Evolutionary conservation across 331 rosid species (phyloP).

Genomic region (Acacia concinna): DNA sequence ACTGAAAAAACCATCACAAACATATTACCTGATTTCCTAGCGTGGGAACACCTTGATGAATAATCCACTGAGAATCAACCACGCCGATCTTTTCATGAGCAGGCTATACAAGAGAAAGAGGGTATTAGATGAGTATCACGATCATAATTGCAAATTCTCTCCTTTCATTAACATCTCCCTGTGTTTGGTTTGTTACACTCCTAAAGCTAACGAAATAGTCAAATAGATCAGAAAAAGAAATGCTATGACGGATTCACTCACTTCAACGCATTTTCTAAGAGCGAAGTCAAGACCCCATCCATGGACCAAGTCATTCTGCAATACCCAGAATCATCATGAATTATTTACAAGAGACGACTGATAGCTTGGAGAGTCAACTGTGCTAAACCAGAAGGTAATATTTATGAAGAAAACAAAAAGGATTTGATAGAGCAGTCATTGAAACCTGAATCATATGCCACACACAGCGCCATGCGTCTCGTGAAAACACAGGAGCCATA

Average conservation of each 20-base stretch:
- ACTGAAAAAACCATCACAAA: background rate
- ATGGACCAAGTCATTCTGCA: constrained; percentile 94
- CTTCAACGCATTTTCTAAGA: constrained; percentile 93
- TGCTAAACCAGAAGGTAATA: constrained; percentile 22
- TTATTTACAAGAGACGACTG: constrained; percentile 1
- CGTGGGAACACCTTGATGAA: constrained; percentile 89
- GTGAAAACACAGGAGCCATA: constrained; percentile 98
- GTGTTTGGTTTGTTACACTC: background rate
- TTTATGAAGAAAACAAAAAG: background rate
- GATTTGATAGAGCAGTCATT: background rate
- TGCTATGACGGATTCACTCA: constrained; percentile 26
- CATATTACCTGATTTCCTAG: constrained; percentile 83
- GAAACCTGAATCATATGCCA: constrained; percentile 96
- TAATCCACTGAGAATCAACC: constrained; percentile 95
- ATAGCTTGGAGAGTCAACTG: background rate
- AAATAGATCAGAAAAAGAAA: constrained; percentile 12
- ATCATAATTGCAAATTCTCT: constrained; percentile 4
- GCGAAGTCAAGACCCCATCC: constrained; percentile 99
- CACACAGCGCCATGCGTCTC: constrained; percentile 97
- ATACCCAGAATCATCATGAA: constrained; percentile 1
- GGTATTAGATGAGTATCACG: constrained; percentile 4
- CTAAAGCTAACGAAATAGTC: background rate
- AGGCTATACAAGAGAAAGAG: constrained; percentile 53
- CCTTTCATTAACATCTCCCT: background rate
- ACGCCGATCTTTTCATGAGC: constrained; percentile 99